Conservation (phyloP, 2,329 filamentous ascomycete genomes). For the Aspergillus sp. region DNA sequence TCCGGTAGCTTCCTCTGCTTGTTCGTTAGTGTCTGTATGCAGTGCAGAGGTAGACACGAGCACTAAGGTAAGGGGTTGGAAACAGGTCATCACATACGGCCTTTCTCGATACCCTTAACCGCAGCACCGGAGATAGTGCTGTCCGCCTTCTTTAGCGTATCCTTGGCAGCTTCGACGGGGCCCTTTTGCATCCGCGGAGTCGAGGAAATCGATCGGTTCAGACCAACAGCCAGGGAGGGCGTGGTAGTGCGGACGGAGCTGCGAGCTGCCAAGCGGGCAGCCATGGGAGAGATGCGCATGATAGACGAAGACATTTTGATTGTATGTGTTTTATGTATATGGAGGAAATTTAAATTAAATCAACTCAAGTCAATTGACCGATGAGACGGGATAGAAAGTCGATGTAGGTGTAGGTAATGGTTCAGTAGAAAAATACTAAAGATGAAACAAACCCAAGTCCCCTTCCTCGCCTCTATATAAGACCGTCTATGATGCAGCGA, state of each 20-base stretch:
- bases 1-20: constrained; percentile 51
- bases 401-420: no score
- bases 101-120: constrained; percentile 63
- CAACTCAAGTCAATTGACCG: no score
- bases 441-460: no score
- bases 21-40: constrained; percentile 3
- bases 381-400: no score
- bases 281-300: constrained; percentile 30
- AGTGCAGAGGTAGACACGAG: no score
- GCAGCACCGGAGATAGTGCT: constrained; percentile 54
- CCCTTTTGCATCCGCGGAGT: constrained; percentile 51
- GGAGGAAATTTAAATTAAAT: not conserved
- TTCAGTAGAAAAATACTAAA: no score
- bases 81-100: constrained; percentile 48
- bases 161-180: constrained; percentile 56
- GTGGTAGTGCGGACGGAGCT: constrained; percentile 1
- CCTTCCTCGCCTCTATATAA: constrained; percentile 1
- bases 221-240: constrained; percentile 18
- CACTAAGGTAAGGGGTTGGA: not conserved
- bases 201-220: constrained; percentile 50
- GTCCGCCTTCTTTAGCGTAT: constrained; percentile 59
- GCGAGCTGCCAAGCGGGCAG: constrained; percentile 23
- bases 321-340: constrained; percentile 2
- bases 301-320: constrained; percentile 35
- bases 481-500: not conserved